Conservation (phyloP, 192 early-diverging fungal species). For the Coemansia sp. region DNA sequence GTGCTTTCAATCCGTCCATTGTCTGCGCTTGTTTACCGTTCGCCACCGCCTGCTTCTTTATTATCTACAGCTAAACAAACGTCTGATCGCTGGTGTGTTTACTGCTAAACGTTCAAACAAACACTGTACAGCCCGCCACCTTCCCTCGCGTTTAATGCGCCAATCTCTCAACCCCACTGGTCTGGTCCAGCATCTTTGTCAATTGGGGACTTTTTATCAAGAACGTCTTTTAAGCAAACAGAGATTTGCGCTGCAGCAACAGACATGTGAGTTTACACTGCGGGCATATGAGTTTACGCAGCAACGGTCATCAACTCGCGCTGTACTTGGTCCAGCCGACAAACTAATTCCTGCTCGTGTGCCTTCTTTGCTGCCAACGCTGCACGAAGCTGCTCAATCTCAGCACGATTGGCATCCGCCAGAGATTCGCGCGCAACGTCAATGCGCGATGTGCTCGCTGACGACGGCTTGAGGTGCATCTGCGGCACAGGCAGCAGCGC, state of each 20-base stretch:
- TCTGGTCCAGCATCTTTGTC: neutral
- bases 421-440: conserved; percentile 42
- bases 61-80: neutral
- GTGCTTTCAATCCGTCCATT: neutral
- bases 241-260: neutral
- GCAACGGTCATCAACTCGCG: conserved; percentile 26
- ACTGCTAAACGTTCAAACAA: neutral
- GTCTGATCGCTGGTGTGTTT: neutral
- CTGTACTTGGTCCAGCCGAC: conserved; percentile 36
- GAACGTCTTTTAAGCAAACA: neutral
- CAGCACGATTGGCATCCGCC: conserved; percentile 27
- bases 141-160: neutral
- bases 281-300: neutral
- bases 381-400: conserved; percentile 38
- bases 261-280: neutral
- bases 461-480: conserved; percentile 15
- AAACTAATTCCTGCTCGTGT: conserved; percentile 12
- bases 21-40: neutral
- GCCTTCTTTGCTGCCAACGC: conserved; percentile 28
- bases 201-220: neutral
- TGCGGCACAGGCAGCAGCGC: neutral
- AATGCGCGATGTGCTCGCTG: conserved; percentile 26
- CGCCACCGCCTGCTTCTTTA: neutral
- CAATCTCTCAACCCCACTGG: neutral
- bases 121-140: neutral